Percentiles rank a stretch among this genome's conserved stretches.
Evolutionary conservation across 257 asterid genomes (phyloP).

Genomic region (Capsicum chinense): DNA sequence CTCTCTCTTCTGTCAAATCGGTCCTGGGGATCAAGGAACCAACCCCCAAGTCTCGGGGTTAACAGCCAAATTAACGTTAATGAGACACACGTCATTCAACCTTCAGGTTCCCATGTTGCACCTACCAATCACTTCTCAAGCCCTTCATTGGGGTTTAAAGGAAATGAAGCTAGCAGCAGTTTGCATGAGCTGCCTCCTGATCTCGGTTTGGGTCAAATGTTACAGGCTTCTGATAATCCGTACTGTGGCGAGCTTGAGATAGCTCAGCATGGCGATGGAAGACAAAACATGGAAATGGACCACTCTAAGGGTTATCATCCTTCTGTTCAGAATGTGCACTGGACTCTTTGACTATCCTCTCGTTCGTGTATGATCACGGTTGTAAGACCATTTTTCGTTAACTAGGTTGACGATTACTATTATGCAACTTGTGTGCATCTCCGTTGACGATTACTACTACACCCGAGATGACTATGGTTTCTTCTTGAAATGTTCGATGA

Average conservation of each 20-base stretch:
- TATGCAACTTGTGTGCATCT: neutral
- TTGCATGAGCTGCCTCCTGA: constrained; percentile 58
- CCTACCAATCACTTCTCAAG: constrained; percentile 50
- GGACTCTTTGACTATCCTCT: constrained; percentile 56
- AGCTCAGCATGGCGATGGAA: constrained; percentile 55
- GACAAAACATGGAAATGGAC: constrained; percentile 54
- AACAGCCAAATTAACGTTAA: constrained; percentile 41
- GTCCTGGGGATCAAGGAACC: constrained; percentile 72
- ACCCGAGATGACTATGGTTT: constrained; percentile 3
- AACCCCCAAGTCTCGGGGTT: constrained; percentile 52
- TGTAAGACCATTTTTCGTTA: neutral
- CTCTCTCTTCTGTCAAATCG: constrained; percentile 99
- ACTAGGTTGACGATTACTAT: neutral
- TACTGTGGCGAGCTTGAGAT: constrained; percentile 59
- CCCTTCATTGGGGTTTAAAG: constrained; percentile 56
- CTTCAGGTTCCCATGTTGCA: constrained; percentile 49
- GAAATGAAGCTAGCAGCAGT: constrained; percentile 42
- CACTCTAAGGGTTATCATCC: constrained; percentile 63
- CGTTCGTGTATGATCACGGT: neutral
- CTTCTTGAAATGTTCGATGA: neutral
- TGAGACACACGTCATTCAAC: constrained; percentile 49
- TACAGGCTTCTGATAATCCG: constrained; percentile 48
- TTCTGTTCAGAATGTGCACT: constrained; percentile 65
- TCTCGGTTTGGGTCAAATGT: constrained; percentile 60
- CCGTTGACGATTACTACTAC: neutral